Base-by-base conservation (phyloP, 2,329 filamentous ascomycete genomes). In the Polychaeton citri region DNA sequence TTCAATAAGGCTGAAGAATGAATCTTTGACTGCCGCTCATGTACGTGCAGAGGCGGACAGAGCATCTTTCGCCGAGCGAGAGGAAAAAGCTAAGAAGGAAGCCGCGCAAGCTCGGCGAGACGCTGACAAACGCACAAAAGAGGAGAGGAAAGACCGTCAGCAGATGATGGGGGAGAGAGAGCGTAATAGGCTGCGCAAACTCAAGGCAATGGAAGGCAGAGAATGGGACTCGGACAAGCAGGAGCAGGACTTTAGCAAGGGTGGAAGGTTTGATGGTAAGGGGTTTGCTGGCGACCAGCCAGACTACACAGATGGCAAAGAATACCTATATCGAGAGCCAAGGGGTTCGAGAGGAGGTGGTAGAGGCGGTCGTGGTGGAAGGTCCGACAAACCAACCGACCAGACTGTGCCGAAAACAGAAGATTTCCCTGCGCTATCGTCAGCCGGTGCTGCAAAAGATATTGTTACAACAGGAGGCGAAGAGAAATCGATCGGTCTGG, bases 1-100 rank as follows among this genome's bases (percentile, higher is more conserved):
- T 6, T 64, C 66, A 21, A 79, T 78, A 47, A 68, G 68, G 42
- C 65, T 76, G 44, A 71, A 76, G 38, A 79, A 77, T 36, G 70
- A 69, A 5, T 65, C 70, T 34, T 64, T 73, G 10, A 65, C 67
- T 6, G 74, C 71, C 6, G 72, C 73, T 0, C 74, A 81, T 49
- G 71, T 70, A 1, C 67, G 74, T 18, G 74, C 75, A n/a, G 72
- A 80, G 59, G 74, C 74, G n/a, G 77, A 81, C 44, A 68, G 71
- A 36, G 74, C 74, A 3, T 71, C 68, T 0, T 80, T 78, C 51
- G 66, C 74, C 30, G 67, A 75, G 38, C 66, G 75, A n/a, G 76
- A 81, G 49, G 69, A 71, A 21, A 58, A 72, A 7, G 69, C 72
- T 1, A 66, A 67, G 16, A 63, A 68, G 44, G 67, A 72, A 32